Conservation (phyloP, 2,329 filamentous ascomycete species). For the Ambrosiella xylebori region DNA sequence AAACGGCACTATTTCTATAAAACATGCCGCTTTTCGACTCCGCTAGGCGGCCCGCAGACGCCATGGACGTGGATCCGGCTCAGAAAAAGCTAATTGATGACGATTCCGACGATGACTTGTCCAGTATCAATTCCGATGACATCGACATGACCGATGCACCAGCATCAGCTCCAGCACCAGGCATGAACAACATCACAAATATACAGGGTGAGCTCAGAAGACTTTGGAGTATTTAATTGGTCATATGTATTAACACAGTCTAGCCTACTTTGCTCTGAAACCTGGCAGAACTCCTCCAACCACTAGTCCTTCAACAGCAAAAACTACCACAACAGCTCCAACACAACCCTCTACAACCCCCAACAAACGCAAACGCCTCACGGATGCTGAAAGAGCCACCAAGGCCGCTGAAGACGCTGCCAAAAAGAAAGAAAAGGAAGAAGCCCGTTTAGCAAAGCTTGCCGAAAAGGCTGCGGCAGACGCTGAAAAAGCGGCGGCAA, state of each 20-base stretch:
- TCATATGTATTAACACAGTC: not conserved
- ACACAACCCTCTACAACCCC: slow-evolving; percentile 14
- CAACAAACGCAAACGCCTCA: slow-evolving; percentile 28
- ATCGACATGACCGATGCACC: slow-evolving; percentile 9
- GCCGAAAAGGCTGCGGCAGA: slow-evolving; percentile 22
- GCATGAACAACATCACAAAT: not conserved
- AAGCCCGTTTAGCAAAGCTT: slow-evolving; percentile 16
- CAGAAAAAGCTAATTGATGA: slow-evolving; percentile 32
- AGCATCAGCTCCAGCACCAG: not conserved
- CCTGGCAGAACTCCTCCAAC: not conserved
- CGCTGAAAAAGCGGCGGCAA: slow-evolving; percentile 16
- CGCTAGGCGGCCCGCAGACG: slow-evolving; percentile 13
- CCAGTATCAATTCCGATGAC: slow-evolving; percentile 9
- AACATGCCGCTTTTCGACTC: not conserved
- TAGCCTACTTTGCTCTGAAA: not conserved
- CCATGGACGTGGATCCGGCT: slow-evolving; percentile 27
- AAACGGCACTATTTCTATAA: not conserved
- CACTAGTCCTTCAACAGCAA: not conserved
- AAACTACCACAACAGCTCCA: slow-evolving; percentile 16
- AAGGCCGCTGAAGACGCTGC: slow-evolving; percentile 26
- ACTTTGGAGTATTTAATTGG: not conserved
- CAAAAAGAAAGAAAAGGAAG: slow-evolving; percentile 10
- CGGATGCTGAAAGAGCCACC: slow-evolving; percentile 23
- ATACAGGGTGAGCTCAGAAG: not conserved
- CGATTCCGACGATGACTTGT: slow-evolving; percentile 18